Percentiles rank a stretch among this genome's conserved stretches.
Conservation (phyloP, 2,329 filamentous ascomycete species). For the Beauveria medogensis region DNA sequence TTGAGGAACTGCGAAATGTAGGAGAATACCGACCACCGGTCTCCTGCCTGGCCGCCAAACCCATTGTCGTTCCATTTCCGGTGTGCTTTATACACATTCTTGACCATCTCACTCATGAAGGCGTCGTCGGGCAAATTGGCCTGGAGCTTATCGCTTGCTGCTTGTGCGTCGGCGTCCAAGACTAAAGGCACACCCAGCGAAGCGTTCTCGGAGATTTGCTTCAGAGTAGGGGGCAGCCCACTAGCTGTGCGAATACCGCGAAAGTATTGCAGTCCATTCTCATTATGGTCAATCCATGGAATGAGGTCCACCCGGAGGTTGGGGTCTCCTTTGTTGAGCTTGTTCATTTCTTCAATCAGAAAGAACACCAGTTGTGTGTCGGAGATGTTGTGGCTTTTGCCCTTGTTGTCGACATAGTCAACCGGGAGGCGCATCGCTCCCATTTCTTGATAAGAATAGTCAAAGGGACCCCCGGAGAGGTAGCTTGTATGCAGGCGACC, state of each 20-base stretch:
- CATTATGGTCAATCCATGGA: conserved; percentile 48
- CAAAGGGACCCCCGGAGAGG: conserved; percentile 46
- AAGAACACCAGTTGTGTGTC: conserved; percentile 60
- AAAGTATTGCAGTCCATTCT: conserved; percentile 46
- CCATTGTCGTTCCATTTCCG: conserved; percentile 29
- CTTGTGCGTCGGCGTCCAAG: conserved; percentile 25
- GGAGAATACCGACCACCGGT: conserved; percentile 57
- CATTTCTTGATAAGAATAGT: conserved; percentile 62
- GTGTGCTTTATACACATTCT: conserved; percentile 37
- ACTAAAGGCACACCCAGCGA: conserved; percentile 28
- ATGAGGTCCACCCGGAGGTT: conserved; percentile 52
- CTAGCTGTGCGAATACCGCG: conserved; percentile 38
- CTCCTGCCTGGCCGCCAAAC: conserved; percentile 38
- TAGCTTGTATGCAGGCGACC: conserved; percentile 58
- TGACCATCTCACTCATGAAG: conserved; percentile 29
- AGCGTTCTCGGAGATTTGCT: conserved; percentile 38
- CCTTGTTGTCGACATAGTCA: conserved; percentile 40
- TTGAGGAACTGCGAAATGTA: conserved; percentile 54
- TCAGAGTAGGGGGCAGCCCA: conserved; percentile 44
- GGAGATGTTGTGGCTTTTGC: conserved; percentile 49
- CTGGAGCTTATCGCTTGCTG: conserved; percentile 29
- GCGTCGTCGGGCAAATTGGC: conserved; percentile 26
- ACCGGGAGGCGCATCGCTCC: conserved; percentile 59
- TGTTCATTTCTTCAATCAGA: conserved; percentile 51
- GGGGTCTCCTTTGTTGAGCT: conserved; percentile 43